These are phyloP conservation scores for Dendrocalamus latiflorus DNA, from an alignment of 202 grass and related monocot species.

Conservation along the genomic window DNA sequence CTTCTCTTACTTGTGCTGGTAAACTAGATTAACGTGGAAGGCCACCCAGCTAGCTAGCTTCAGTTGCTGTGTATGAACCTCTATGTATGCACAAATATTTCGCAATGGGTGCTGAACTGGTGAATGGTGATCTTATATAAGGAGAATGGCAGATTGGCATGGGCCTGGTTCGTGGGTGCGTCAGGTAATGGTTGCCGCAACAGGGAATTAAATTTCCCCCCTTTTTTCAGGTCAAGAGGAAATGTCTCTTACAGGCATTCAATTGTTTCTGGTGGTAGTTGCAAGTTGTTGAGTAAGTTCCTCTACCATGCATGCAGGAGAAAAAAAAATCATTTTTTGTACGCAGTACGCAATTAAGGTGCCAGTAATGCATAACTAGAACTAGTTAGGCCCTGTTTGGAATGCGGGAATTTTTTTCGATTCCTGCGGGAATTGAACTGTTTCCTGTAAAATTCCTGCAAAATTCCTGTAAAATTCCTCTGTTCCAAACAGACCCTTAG, in stretches of 20 bases:
- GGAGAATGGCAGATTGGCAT: neutral
- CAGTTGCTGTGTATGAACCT: neutral
- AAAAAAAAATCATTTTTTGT: neutral
- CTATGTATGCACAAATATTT: neutral
- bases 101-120: neutral
- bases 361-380: neutral
- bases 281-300: conserved; percentile 19
- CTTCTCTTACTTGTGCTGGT: neutral
- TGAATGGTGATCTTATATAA: conserved; percentile 24
- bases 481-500: no score
- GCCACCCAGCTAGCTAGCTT: neutral
- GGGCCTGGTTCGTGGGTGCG: neutral
- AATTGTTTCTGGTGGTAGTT: conserved; percentile 26
- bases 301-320: neutral
- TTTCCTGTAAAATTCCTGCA: no score
- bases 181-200: neutral
- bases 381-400: no score
- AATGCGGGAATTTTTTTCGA: no score
- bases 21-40: neutral
- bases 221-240: neutral
- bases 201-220: neutral
- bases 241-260: neutral
- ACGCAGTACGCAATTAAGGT: neutral
- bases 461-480: no score
- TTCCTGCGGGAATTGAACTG: no score